Percentiles rank a stretch among this genome's conserved stretches.
These are phyloP conservation scores for Entomortierella parvispora DNA, from an alignment of 192 early-diverging fungal species.

Conservation along the genomic window DNA sequence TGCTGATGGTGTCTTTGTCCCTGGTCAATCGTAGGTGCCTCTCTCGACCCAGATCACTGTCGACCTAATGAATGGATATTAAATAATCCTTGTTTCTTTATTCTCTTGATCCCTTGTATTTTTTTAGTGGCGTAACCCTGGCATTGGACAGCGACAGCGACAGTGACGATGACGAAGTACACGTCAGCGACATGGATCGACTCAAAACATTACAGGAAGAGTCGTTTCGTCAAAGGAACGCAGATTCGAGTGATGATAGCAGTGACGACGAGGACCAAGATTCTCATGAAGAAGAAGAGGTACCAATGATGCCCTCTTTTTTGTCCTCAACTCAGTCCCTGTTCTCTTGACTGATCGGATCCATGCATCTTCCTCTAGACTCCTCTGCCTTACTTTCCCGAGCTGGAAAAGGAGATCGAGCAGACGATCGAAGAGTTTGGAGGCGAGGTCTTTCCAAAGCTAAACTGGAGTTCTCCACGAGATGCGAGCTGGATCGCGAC, in stretches of 20 bases:
- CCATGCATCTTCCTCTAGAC: conserved; percentile 1
- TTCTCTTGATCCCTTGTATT: not conserved
- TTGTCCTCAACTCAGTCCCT: not conserved
- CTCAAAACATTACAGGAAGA: conserved; percentile 17
- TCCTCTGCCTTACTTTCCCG: conserved; percentile 67
- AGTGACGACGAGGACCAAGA: conserved; percentile 52
- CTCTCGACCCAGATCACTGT: not conserved
- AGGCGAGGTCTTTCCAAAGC: conserved; percentile 90
- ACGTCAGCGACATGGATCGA: conserved; percentile 30
- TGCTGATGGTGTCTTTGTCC: conserved; percentile 87
- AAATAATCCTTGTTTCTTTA: not conserved
- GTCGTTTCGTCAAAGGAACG: conserved; percentile 10
- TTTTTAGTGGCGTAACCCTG: conserved; percentile 31
- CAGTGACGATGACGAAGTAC: conserved; percentile 16
- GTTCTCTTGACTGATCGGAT: not conserved
- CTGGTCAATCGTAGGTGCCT: conserved; percentile 66
- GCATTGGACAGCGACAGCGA: conserved; percentile 33
- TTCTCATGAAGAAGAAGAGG: conserved; percentile 54
- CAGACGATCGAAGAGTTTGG: conserved; percentile 75
- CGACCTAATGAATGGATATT: too few species aligned
- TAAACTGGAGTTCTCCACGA: conserved; percentile 95
- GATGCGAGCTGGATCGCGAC: conserved; percentile 93
- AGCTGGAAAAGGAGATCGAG: conserved; percentile 70
- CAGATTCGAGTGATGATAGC: conserved; percentile 33
- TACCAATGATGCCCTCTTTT: not conserved